phyloP scores from a whole-genome alignment of 805 yeast genomes.

The Lachancea kluyveri region DNA sequence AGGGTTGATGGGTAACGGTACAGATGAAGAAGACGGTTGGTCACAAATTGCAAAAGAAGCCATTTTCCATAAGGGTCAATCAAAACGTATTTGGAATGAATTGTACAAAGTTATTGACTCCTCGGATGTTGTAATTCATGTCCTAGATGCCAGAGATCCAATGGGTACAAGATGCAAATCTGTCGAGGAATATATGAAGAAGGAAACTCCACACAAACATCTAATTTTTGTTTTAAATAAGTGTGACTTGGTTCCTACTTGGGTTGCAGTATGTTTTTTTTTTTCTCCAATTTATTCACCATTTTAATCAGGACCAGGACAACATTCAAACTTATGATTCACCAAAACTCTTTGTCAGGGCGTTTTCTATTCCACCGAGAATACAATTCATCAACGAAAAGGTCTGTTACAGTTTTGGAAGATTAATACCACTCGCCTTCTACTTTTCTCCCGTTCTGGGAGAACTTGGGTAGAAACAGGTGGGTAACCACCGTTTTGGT shows the following conservation, averaged over 20 bases:
- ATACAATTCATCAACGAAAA: conserved; percentile 39
- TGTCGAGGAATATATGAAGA: conserved; percentile 86
- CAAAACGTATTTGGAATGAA: conserved; percentile 98
- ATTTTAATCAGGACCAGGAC: conserved; percentile 6
- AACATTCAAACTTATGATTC: conserved; percentile 6
- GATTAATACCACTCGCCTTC: conserved; percentile 59
- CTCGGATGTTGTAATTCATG: conserved; percentile 94
- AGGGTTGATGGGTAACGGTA: conserved; percentile 71
- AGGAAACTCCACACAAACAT: conserved; percentile 96
- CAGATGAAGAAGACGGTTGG: conserved; percentile 65
- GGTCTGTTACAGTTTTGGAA: conserved; percentile 99
- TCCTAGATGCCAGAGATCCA: conserved; percentile 96
- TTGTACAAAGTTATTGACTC: conserved; percentile 95
- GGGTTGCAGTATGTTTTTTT: conserved; percentile 92
- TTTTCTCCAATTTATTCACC: conserved; percentile 10
- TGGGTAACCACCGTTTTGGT: conserved; percentile 41
- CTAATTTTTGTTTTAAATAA: conserved; percentile 89
- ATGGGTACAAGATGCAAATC: conserved; percentile 90
- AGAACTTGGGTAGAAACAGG: conserved; percentile 32
- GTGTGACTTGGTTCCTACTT: conserved; percentile 97
- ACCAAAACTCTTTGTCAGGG: conserved; percentile 92
- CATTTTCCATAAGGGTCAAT: conserved; percentile 93
- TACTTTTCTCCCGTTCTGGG: conserved; percentile 32
- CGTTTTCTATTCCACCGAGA: conserved; percentile 23
- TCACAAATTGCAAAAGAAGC: conserved; percentile 91